These are phyloP conservation scores for Colletotrichum sp. DNA, from an alignment of 2,329 filamentous ascomycete species.

Conservation along the genomic window DNA sequence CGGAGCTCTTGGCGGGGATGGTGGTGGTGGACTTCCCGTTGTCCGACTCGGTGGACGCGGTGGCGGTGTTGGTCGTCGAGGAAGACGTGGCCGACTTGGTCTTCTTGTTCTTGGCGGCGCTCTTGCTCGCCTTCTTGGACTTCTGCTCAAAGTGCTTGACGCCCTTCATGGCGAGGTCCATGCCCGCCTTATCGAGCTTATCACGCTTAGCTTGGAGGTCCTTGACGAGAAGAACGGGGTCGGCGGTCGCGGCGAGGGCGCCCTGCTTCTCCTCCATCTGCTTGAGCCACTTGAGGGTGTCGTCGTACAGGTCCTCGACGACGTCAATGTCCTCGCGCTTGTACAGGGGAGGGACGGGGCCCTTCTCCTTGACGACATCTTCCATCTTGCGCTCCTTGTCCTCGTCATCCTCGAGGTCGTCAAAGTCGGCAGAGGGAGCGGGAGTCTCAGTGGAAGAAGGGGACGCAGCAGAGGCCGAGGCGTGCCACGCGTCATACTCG, in stretches of 20 bases:
- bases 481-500: constrained; percentile 68
- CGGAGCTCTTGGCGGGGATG: constrained; percentile 28
- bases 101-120: constrained; percentile 46
- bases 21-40: constrained; percentile 42
- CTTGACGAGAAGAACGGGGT: constrained; percentile 76
- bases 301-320: constrained; percentile 67
- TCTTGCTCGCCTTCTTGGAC: constrained; percentile 45
- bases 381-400: constrained; percentile 46
- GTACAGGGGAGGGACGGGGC: constrained; percentile 71
- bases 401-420: constrained; percentile 79
- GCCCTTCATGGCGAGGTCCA: constrained; percentile 74
- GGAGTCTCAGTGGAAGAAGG: constrained; percentile 41
- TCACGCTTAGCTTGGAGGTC: constrained; percentile 74
- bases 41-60: constrained; percentile 28
- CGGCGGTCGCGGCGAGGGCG: constrained; percentile 70
- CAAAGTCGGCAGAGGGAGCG: constrained; percentile 62
- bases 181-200: constrained; percentile 73
- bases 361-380: constrained; percentile 48
- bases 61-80: constrained; percentile 39
- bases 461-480: constrained; percentile 56
- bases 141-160: constrained; percentile 60
- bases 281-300: constrained; percentile 75
- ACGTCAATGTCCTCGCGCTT: constrained; percentile 72
- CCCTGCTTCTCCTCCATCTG: constrained; percentile 74
- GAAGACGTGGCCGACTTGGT: constrained; percentile 46